Percentiles rank a stretch among this genome's conserved stretches.
phyloP scores from a whole-genome alignment of 2,329 filamentous ascomycete genomes.

The Daldinia sp. region DNA sequence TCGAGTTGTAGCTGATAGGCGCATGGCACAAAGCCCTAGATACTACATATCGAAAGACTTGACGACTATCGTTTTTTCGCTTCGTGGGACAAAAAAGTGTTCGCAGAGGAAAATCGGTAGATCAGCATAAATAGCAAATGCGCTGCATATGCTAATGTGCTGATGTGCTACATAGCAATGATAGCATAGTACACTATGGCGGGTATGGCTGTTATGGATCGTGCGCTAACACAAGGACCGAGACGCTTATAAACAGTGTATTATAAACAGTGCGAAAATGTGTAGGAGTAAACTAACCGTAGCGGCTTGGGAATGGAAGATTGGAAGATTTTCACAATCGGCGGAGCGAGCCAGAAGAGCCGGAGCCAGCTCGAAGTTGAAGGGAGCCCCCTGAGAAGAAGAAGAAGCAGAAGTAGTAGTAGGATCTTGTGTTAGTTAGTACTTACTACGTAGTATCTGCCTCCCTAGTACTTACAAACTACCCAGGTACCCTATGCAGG shows the following conservation, averaged over 20 bases:
- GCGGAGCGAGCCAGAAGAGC: background rate
- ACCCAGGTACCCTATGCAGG: no score
- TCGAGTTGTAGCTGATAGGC: conserved; percentile 15
- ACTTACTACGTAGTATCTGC: no score
- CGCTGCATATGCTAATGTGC: background rate
- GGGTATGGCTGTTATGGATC: background rate
- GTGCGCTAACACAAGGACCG: background rate
- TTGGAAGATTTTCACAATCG: conserved; percentile 1
- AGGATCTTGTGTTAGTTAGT: no score
- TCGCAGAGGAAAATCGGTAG: conserved; percentile 10
- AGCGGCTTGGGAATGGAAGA: background rate
- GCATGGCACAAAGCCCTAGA: conserved; percentile 6
- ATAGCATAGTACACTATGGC: background rate
- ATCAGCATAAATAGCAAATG: conserved; percentile 6
- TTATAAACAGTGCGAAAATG: background rate
- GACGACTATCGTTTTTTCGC: conserved; percentile 10
- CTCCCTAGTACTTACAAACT: no score
- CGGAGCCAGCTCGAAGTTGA: background rate
- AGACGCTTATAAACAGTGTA: background rate
- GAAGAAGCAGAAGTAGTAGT: background rate
- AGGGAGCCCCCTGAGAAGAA: conserved; percentile 1
- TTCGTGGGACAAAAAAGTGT: conserved; percentile 1
- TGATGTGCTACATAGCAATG: background rate
- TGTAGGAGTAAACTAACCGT: background rate
- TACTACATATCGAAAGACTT: conserved; percentile 6